These are phyloP conservation scores for Trypanosoma theileri DNA, from an alignment of 208 protist species.

Conservation along the genomic window DNA sequence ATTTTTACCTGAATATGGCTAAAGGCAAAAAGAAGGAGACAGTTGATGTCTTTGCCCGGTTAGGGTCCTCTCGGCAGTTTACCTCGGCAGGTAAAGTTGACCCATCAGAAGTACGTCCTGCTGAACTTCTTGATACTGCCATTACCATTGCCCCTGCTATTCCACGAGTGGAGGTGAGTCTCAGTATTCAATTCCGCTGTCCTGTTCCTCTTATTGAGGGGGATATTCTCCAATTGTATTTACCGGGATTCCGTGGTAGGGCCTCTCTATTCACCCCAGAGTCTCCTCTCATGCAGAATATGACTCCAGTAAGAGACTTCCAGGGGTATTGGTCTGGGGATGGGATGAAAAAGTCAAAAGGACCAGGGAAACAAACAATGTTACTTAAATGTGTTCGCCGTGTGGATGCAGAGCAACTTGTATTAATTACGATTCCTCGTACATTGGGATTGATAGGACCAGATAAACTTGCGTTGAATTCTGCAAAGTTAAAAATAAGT, in stretches of 20 bases:
- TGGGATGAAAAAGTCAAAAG: constrained; percentile 45
- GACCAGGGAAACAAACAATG: constrained; percentile 65
- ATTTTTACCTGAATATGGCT: neutral
- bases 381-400: constrained; percentile 55
- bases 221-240: constrained; percentile 56
- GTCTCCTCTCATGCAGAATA: constrained; percentile 10
- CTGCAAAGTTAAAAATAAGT: constrained; percentile 80
- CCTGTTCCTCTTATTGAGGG: constrained; percentile 55
- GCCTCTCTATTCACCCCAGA: constrained; percentile 61
- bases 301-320: constrained; percentile 41
- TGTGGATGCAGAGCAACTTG: constrained; percentile 52
- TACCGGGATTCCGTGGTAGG: constrained; percentile 63
- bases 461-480: constrained; percentile 71
- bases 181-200: constrained; percentile 70
- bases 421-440: constrained; percentile 54
- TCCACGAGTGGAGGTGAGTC: constrained; percentile 51
- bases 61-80: neutral
- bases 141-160: constrained; percentile 58
- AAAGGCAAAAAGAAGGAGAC: constrained; percentile 26
- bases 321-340: constrained; percentile 79
- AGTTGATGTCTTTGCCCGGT: constrained; percentile 30
- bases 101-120: constrained; percentile 21
- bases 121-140: constrained; percentile 60
- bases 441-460: constrained; percentile 57
- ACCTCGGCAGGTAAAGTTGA: neutral